phyloP scores from a whole-genome alignment of 1,284 basidiomycete species.

The Austroboletus novae-zelandiae region DNA sequence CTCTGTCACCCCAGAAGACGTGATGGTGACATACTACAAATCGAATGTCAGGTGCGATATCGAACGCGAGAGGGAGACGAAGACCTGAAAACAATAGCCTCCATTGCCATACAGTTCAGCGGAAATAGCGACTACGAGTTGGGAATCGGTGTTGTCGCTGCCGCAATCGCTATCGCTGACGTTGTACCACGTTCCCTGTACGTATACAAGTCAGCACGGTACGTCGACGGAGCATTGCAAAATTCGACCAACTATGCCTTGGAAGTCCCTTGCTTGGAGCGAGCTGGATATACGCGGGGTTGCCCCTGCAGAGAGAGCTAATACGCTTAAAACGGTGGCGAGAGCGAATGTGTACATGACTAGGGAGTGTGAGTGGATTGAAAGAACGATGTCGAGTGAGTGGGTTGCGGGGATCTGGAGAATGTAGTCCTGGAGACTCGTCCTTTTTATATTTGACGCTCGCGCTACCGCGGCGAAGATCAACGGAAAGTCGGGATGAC shows the following conservation, averaged over 20 bases:
- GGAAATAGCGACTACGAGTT: slow-evolving; percentile 47
- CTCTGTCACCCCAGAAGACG: slow-evolving; percentile 39
- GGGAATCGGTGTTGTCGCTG: too few relatives aligned
- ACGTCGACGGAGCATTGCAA: too few relatives aligned
- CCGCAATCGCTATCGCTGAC: slow-evolving; percentile 51
- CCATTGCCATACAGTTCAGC: slow-evolving; percentile 40
- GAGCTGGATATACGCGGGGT: slow-evolving; percentile 38
- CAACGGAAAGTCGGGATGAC: too few relatives aligned
- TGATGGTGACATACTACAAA: slow-evolving; percentile 45
- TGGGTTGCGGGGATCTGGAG: too few relatives aligned
- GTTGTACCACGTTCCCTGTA: slow-evolving; percentile 37
- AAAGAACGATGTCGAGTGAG: too few relatives aligned
- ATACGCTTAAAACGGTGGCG: slow-evolving; percentile 42
- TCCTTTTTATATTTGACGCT: too few relatives aligned
- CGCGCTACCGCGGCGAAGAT: too few relatives aligned
- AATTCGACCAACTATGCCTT: slow-evolving; percentile 41
- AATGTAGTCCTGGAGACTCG: too few relatives aligned
- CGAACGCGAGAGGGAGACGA: slow-evolving; percentile 8
- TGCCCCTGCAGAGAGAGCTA: slow-evolving; percentile 40
- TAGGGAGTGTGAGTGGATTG: neutral
- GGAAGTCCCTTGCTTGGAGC: slow-evolving; percentile 47
- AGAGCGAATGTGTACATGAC: slow-evolving; percentile 40
- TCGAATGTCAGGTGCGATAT: neutral
- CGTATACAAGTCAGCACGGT: neutral
- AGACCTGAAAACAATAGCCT: slow-evolving; percentile 46